Conservation (phyloP, 176 grass and related monocot species). For the Raddia distichophylla region DNA sequence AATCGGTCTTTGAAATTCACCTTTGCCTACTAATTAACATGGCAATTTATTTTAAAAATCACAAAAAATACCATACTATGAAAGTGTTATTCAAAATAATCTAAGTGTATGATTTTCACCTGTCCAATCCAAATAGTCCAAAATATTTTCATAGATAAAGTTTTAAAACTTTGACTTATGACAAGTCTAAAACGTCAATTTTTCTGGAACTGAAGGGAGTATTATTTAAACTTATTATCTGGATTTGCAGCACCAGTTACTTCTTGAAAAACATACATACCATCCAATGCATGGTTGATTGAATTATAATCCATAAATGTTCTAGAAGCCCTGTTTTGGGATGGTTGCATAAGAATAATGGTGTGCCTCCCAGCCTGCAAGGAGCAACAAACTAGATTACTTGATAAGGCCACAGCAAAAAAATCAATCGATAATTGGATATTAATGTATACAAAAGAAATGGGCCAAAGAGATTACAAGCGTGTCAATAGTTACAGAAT, state of each 20-base stretch:
- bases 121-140: too few species aligned
- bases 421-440: conserved; percentile 17
- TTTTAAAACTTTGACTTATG: too few species aligned
- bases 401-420: background rate
- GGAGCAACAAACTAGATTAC: conserved; percentile 20
- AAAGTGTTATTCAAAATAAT: too few species aligned
- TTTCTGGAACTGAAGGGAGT: background rate
- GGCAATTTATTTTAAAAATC: too few species aligned
- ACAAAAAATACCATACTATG: too few species aligned
- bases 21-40: too few species aligned
- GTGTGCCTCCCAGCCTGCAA: conserved; percentile 91
- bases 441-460: conserved; percentile 18
- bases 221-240: background rate
- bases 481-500: background rate
- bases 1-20: too few species aligned
- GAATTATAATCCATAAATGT: conserved; percentile 98
- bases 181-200: too few species aligned
- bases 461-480: background rate
- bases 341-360: conserved; percentile 96
- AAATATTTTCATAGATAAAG: too few species aligned
- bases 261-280: conserved; percentile 52
- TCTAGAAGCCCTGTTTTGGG: conserved; percentile 76
- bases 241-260: background rate
- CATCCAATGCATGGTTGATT: conserved; percentile 92
- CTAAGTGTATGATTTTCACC: too few species aligned